phyloP scores from a whole-genome alignment of 1,284 basidiomycete species.

The Boletus chippewaensis region DNA sequence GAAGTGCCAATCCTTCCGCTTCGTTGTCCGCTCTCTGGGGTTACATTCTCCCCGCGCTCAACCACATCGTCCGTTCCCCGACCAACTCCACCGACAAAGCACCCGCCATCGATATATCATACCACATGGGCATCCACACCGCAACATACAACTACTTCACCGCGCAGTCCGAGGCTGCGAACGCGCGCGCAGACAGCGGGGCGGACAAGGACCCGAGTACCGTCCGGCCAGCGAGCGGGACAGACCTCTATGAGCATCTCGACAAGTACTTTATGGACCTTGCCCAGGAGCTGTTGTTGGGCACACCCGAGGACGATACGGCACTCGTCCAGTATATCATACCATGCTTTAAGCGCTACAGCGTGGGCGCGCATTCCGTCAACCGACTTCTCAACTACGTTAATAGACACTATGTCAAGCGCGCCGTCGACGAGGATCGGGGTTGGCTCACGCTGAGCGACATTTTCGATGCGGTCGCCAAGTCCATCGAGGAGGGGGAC shows the following conservation, averaged over 20 bases:
- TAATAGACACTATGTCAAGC: constrained; percentile 72
- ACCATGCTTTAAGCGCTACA: constrained; percentile 62
- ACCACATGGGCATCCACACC: constrained; percentile 71
- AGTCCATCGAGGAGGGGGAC: constrained; percentile 45
- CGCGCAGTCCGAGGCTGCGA: constrained; percentile 45
- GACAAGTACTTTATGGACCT: constrained; percentile 58
- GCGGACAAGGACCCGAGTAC: constrained; percentile 19
- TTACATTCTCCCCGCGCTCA: constrained; percentile 64
- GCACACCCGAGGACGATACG: constrained; percentile 58
- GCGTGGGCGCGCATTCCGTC: constrained; percentile 56
- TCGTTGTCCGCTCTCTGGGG: constrained; percentile 66
- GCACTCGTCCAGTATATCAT: constrained; percentile 62
- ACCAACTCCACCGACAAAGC: constrained; percentile 52
- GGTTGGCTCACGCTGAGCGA: constrained; percentile 68
- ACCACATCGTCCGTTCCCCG: constrained; percentile 67
- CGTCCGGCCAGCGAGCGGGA: constrained; percentile 39
- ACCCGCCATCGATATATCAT: constrained; percentile 61
- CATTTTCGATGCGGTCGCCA: constrained; percentile 56
- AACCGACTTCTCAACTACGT: constrained; percentile 70
- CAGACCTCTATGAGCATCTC: constrained; percentile 64
- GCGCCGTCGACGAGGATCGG: constrained; percentile 66
- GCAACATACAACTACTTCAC: constrained; percentile 77
- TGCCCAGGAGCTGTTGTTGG: constrained; percentile 54
- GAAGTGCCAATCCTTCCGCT: constrained; percentile 66
- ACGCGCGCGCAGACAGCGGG: constrained; percentile 17